These are phyloP conservation scores for Zygotorulaspora danielsina DNA, from an alignment of 805 yeast species.

Conservation along the genomic window DNA sequence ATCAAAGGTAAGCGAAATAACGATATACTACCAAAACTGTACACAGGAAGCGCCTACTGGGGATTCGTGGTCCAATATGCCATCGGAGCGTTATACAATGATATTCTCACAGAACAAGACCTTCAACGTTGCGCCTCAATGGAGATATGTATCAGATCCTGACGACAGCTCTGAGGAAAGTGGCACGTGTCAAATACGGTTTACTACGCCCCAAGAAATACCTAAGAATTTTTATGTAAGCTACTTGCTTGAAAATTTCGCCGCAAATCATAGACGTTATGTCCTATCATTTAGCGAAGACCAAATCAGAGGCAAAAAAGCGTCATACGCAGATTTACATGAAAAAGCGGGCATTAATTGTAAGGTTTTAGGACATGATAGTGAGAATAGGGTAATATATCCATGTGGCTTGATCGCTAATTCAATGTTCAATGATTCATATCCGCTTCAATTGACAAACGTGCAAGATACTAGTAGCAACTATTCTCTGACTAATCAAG, in stretches of 20 bases:
- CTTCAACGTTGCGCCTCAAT: constrained; percentile 47
- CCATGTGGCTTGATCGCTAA: constrained; percentile 97
- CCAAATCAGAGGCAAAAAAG: constrained; percentile 76
- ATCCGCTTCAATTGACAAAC: constrained; percentile 40
- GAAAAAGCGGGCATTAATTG: constrained; percentile 51
- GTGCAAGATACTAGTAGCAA: constrained; percentile 35
- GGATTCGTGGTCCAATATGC: constrained; percentile 47
- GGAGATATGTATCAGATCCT: constrained; percentile 53
- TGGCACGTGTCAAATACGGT: constrained; percentile 65
- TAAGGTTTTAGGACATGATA: constrained; percentile 53
- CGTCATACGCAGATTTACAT: constrained; percentile 49
- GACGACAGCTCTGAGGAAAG: constrained; percentile 49
- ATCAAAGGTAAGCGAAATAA: constrained; percentile 63
- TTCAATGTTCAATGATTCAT: constrained; percentile 86
- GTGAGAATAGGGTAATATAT: constrained; percentile 61
- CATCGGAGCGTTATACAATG: constrained; percentile 49
- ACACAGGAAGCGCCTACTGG: constrained; percentile 44
- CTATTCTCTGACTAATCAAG: constrained; percentile 44
- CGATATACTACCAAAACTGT: constrained; percentile 75
- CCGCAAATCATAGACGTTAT: constrained; percentile 91
- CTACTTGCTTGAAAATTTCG: constrained; percentile 82
- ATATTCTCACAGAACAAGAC: constrained; percentile 50
- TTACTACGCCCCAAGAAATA: constrained; percentile 66
- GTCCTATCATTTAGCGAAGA: constrained; percentile 83
- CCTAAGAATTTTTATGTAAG: constrained; percentile 71